Evolutionary conservation across 2,329 filamentous ascomycete species (phyloP), one percentile per base, ranked within the genome.

Genomic region (Shiraia bambusicola): DNA sequence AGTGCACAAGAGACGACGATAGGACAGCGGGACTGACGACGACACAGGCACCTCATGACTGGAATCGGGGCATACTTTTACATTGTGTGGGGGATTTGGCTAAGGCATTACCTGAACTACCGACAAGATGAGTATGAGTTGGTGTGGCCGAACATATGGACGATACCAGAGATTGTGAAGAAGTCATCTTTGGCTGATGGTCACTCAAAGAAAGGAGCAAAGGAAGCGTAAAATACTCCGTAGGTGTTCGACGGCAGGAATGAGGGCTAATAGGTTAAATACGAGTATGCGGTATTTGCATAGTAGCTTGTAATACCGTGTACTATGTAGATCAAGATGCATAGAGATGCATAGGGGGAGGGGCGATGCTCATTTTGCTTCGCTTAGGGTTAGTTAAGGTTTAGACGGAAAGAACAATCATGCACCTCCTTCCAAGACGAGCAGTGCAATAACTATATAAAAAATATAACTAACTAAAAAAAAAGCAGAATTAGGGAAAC

Each of bases 31-130:
- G 36, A 53, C 45, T 61, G 39, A 46, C 19, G 15, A 22, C 9
- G 9, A 8, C 39, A 77, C 38, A 78, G 85, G 86, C 88, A 92
- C 69, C 61, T 92, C 27, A 83, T 92, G 77, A 93, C 88, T 0
- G 88, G 88, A 10, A 74, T 84, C 26, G 88, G 88, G 64, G 88
- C 88, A 12, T 94, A 94, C 67, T 86, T 85, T 61, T 89, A 92
- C 63, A 88, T 94, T 54, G 74, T 82, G 11, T 94, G 88, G 88
- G 85, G 87, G 11, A 82, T 91, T 17, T 92, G 87, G 84, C 76
- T 93, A 13, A 80, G 87, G 28, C 83, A 86, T 49, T 89, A 87
- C 56, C 72, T 93, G 35, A 87, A 90, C 48, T 81, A 82, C 3
- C 77, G 77, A 32, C 86, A 88, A 58, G 79, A 86, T 29, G 81